Percentiles rank a stretch among this genome's conserved stretches.
These are phyloP conservation scores for Ogataea neopini DNA, from an alignment of 805 yeast species.

Conservation along the genomic window DNA sequence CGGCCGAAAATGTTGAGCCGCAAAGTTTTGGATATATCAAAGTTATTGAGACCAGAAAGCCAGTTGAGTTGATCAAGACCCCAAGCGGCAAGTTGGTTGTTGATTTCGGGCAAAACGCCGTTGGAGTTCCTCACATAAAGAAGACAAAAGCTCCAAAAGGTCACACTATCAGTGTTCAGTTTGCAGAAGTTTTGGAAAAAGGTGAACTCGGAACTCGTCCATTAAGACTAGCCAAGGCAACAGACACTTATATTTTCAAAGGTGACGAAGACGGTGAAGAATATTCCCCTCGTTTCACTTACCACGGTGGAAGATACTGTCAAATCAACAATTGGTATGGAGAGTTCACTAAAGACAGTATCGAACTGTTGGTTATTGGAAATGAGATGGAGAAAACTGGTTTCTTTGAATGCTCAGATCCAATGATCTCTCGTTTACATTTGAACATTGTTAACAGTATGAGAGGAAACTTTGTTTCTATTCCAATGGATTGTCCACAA, in stretches of 20 bases:
- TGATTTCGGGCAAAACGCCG: slow-evolving; percentile 31
- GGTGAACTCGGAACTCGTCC: slow-evolving; percentile 30
- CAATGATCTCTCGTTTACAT: slow-evolving; percentile 19
- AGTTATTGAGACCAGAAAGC: slow-evolving; percentile 17
- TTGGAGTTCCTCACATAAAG: slow-evolving; percentile 24
- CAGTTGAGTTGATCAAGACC: slow-evolving; percentile 17
- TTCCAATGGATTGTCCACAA: slow-evolving; percentile 33
- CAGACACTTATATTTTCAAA: slow-evolving; percentile 23
- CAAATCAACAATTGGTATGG: slow-evolving; percentile 26
- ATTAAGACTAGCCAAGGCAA: slow-evolving; percentile 23
- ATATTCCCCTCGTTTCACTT: slow-evolving; percentile 27
- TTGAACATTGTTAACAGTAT: slow-evolving; percentile 24
- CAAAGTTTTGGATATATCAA: slow-evolving; percentile 20
- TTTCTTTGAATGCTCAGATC: slow-evolving; percentile 24
- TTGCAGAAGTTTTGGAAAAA: slow-evolving; percentile 30
- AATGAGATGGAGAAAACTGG: slow-evolving; percentile 23
- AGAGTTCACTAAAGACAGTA: slow-evolving; percentile 15
- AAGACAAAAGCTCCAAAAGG: slow-evolving; percentile 20
- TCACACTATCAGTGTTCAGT: slow-evolving; percentile 20
- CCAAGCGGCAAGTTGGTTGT: slow-evolving; percentile 24
- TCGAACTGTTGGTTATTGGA: slow-evolving; percentile 22
- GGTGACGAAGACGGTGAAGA: slow-evolving; percentile 23
- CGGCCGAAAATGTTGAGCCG: slow-evolving; percentile 9
- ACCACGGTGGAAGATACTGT: slow-evolving; percentile 29
- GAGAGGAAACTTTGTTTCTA: slow-evolving; percentile 28